Percentiles rank a stretch among this genome's conserved stretches.
Evolutionary conservation across 352 stramenopile genomes (phyloP).

Genomic region (Phytopythium ostracodes): DNA sequence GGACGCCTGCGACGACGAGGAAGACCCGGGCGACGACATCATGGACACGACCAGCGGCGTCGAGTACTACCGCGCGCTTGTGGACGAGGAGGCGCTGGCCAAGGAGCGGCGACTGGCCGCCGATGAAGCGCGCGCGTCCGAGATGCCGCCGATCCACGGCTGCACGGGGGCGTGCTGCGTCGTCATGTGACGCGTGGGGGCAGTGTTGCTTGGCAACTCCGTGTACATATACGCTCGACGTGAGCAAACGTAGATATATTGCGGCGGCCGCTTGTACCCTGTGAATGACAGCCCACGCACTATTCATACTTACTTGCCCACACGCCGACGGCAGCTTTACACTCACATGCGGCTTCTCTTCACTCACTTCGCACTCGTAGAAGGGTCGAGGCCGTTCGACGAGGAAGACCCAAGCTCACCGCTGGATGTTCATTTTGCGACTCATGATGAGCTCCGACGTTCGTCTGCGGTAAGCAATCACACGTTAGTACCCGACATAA

Average conservation of each 20-base stretch:
- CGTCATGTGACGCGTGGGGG: conserved; percentile 25
- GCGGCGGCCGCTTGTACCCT: neutral
- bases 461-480: conserved; percentile 30
- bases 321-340: neutral
- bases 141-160: conserved; percentile 24
- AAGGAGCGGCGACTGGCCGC: conserved; percentile 21
- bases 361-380: neutral
- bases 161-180: conserved; percentile 52
- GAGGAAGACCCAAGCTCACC: conserved; percentile 18
- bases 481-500: conserved; percentile 5
- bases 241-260: neutral
- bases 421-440: conserved; percentile 52
- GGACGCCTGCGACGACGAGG: conserved; percentile 27
- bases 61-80: conserved; percentile 44
- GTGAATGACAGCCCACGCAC: neutral
- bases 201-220: neutral
- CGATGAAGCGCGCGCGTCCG: conserved; percentile 18
- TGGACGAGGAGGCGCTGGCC: conserved; percentile 35
- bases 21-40: conserved; percentile 18
- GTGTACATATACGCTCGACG: neutral
- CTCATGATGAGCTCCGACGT: conserved; percentile 87
- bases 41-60: conserved; percentile 23
- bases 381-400: neutral
- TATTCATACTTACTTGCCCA: conserved; percentile 1
- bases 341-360: neutral